Evolutionary conservation across 2,329 filamentous ascomycete genomes (phyloP), one percentile per base, ranked within the genome.

Genomic region (Fusarium clavum): DNA sequence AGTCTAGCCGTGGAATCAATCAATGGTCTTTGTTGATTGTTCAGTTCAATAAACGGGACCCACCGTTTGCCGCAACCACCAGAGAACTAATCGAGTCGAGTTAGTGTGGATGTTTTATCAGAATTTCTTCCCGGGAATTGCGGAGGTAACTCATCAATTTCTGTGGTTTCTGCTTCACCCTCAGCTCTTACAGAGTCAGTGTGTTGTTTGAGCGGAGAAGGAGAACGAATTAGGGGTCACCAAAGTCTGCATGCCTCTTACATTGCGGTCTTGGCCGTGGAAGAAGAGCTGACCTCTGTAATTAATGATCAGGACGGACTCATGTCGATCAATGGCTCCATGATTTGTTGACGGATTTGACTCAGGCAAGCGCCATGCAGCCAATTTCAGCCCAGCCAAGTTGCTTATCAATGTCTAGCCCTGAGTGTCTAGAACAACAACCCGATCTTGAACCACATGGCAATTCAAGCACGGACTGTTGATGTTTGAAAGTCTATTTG

Each of bases 21-120:
- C 22, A 24, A 30, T 55, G 47, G 49, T 44, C 48, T 27, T 61
- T 48, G 48, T 40, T 38, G 16, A 34, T 34, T 34, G 32, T 34
- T 34, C 32, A 34, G 9, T 34, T 46, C 24, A 34, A 48, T 60
- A 53, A 44, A 30, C 56, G n/a, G 38, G 45, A 52, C 34, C 68
- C 68, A 70, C 59, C 64, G 51, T 53, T 46, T 58, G 57, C 65
- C 52, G 53, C 62, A 62, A 59, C 45, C 40, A 63, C 66, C 66
- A 69, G 16, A 53, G 16, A 51, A 55, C 51, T 51, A 60, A 57
- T 51, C 62, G 43, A 53, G 52, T 34, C 27, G 20, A 59, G 53
- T 46, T 55, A 55, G 54, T 43, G 20, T 20, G n/a, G 25, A 52
- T 54, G 22, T 48, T 34, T 49, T 24, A 52, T 24, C 14, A 40